Percentiles rank a stretch among this genome's conserved stretches.
These are phyloP conservation scores for Posidonia australis DNA, from an alignment of 106 monocot genomes.

Conservation along the genomic window DNA sequence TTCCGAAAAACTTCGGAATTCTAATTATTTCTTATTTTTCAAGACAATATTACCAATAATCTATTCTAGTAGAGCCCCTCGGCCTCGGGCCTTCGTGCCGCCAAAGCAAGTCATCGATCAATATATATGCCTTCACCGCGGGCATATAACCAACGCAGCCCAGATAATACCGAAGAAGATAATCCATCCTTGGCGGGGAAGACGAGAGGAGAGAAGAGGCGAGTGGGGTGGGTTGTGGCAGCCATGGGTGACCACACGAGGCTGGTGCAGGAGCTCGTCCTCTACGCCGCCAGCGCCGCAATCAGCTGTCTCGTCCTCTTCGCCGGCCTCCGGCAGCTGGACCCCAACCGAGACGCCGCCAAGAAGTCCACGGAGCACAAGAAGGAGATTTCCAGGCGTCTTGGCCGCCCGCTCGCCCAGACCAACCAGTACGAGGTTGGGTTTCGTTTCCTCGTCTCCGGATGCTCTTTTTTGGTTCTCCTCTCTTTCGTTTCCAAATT, in stretches of 20 bases:
- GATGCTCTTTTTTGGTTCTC: background rate
- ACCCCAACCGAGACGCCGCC: slow-evolving; percentile 61
- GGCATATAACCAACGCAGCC: too few relatives aligned
- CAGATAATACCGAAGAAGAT: too few relatives aligned
- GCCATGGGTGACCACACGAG: slow-evolving; percentile 21
- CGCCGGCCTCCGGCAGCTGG: slow-evolving; percentile 63
- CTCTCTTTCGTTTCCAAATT: background rate
- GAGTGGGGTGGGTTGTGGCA: too few relatives aligned
- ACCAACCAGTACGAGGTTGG: slow-evolving; percentile 76
- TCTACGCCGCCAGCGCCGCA: slow-evolving; percentile 75
- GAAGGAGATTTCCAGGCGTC: slow-evolving; percentile 81
- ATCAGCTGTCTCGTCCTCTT: slow-evolving; percentile 66
- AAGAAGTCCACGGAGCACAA: slow-evolving; percentile 70
- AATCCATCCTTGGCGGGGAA: background rate
- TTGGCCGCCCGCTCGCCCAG: slow-evolving; percentile 54
- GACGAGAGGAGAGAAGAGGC: background rate
- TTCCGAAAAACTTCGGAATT: too few relatives aligned
- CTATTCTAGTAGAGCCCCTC: too few relatives aligned
- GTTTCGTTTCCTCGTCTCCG: background rate
- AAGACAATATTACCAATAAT: too few relatives aligned
- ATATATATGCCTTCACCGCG: too few relatives aligned
- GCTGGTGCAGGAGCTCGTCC: slow-evolving; percentile 58
- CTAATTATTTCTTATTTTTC: too few relatives aligned
- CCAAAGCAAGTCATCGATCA: too few relatives aligned
- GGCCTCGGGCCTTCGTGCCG: too few relatives aligned